These are phyloP conservation scores for Ogataea trehalophila DNA, from an alignment of 805 yeast genomes.

Conservation along the genomic window DNA sequence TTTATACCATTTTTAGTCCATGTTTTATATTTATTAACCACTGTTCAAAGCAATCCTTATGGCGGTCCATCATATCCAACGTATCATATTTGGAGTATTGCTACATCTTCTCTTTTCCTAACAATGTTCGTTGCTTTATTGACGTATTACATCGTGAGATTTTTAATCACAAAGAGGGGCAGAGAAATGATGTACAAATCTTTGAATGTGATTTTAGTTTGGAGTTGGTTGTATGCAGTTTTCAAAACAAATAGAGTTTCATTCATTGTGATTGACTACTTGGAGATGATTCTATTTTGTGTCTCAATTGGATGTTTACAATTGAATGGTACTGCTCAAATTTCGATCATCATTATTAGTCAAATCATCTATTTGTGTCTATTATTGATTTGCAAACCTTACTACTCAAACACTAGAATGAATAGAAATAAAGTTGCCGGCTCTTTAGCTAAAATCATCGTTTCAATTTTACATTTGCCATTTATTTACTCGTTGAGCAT, in stretches of 20 bases:
- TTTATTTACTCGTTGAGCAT: constrained; percentile 33
- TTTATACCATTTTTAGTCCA: constrained; percentile 41
- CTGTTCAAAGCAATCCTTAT: constrained; percentile 12
- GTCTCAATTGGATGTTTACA: constrained; percentile 42
- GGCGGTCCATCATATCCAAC: constrained; percentile 12
- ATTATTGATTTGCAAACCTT: constrained; percentile 28
- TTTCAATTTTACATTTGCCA: constrained; percentile 40
- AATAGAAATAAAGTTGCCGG: constrained; percentile 30
- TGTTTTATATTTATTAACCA: constrained; percentile 25
- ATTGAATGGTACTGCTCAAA: constrained; percentile 40
- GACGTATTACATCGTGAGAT: constrained; percentile 31
- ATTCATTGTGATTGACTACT: constrained; percentile 35
- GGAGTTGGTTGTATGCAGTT: constrained; percentile 41
- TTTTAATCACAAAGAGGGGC: constrained; percentile 19
- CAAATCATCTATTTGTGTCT: constrained; percentile 30
- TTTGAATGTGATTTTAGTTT: constrained; percentile 38
- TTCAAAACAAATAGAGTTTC: constrained; percentile 39
- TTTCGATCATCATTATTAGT: constrained; percentile 32
- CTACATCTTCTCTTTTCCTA: constrained; percentile 31
- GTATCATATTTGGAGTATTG: constrained; percentile 22
- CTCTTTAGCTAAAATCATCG: constrained; percentile 35
- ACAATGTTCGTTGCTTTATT: constrained; percentile 31
- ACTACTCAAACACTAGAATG: constrained; percentile 29
- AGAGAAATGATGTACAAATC: constrained; percentile 40
- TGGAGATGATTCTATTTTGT: constrained; percentile 32